These are phyloP conservation scores for Stephania cephalantha DNA, from an alignment of 164 flowering plant genomes.

Conservation along the genomic window DNA sequence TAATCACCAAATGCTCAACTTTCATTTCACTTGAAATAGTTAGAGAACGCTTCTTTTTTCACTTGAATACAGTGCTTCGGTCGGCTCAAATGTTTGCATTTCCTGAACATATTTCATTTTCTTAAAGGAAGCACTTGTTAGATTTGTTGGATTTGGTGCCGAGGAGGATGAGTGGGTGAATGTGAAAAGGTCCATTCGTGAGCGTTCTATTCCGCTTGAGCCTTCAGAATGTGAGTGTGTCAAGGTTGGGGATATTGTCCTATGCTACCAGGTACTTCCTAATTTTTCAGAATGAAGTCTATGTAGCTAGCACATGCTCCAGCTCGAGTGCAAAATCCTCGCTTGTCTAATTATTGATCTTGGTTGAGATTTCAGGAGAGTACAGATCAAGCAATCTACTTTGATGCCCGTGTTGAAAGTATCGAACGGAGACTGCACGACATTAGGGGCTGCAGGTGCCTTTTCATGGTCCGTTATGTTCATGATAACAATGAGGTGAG, in stretches of 20 bases:
- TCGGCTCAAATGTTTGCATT: background rate
- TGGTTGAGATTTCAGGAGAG: constrained; percentile 50
- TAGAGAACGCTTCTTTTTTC: background rate
- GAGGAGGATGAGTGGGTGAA: constrained; percentile 92
- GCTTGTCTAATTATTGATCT: background rate
- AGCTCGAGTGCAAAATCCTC: background rate
- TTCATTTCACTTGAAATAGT: background rate
- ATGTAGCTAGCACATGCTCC: background rate
- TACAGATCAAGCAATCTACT: constrained; percentile 52
- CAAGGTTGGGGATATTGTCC: constrained; percentile 59
- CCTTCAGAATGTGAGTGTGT: constrained; percentile 67
- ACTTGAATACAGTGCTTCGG: background rate
- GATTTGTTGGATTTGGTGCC: constrained; percentile 70
- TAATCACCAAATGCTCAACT: background rate
- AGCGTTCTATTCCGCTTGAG: constrained; percentile 77
- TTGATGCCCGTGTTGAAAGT: constrained; percentile 61
- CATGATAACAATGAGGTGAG: constrained; percentile 62
- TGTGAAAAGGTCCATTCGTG: constrained; percentile 46
- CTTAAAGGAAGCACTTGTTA: constrained; percentile 77
- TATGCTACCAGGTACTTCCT: constrained; percentile 66
- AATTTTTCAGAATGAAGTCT: background rate
- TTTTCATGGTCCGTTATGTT: constrained; percentile 58
- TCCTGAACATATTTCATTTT: background rate
- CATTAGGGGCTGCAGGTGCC: constrained; percentile 61
- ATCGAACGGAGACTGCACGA: constrained; percentile 65